Evolutionary conservation across 106 monocot genomes (phyloP).

Genomic region (Triglochin maritima): DNA sequence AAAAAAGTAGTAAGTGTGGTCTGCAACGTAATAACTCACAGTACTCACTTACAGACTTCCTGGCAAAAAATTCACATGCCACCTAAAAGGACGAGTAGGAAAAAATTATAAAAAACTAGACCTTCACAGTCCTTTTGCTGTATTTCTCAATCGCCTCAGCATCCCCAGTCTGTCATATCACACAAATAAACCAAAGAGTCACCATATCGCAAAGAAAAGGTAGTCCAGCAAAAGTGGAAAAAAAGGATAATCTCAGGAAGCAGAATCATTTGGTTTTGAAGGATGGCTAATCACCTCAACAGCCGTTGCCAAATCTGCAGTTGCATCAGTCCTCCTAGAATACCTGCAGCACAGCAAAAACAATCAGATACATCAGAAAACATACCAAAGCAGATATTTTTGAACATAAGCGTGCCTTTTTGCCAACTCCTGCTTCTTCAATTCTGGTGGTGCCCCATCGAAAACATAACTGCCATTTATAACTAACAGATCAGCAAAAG

Average conservation of each 20-base stretch:
- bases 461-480: slow-evolving; percentile 71
- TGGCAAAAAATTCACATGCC: no score
- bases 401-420: slow-evolving; percentile 45
- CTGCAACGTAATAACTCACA: neutral
- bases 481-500: neutral
- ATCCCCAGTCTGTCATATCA: slow-evolving; percentile 62
- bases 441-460: slow-evolving; percentile 90
- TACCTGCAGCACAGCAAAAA: slow-evolving; percentile 26
- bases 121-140: slow-evolving; percentile 98
- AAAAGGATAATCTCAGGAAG: neutral
- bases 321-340: slow-evolving; percentile 79
- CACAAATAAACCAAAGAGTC: neutral
- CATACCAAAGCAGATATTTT: neutral
- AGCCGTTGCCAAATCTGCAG: slow-evolving; percentile 57
- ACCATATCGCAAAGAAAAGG: neutral
- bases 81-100: neutral
- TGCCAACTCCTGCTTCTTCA: slow-evolving; percentile 94
- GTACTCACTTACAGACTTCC: no score
- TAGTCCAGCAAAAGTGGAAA: neutral
- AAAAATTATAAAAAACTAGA: slow-evolving; percentile 8
- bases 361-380: neutral
- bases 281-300: slow-evolving; percentile 50
- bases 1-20: neutral
- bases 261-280: neutral
- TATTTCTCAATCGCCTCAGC: slow-evolving; percentile 85